Evolutionary conservation across 768 basidiomycete genomes (phyloP), one percentile per base, ranked within the genome.

Genomic region (Trametes coccinea): DNA sequence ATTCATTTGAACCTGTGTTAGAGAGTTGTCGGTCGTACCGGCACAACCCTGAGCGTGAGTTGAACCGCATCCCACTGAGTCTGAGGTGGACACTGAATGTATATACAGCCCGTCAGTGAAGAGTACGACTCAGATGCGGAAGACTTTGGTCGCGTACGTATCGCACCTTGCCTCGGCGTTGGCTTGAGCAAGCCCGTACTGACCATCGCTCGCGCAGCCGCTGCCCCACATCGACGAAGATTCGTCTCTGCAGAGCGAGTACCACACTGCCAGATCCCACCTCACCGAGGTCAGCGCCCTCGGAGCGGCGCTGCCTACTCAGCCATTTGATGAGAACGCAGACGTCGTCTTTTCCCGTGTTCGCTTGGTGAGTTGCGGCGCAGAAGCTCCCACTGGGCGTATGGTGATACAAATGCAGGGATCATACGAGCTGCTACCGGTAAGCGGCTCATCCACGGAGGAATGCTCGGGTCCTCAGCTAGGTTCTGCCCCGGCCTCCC

Each of bases 321-420:
- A 68, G 16, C 56, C 69, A 22, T 39, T 71, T 5, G 69, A 72
- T 30, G 66, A 62, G 31, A 43, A 47, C 8, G 70, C 70, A 4
- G 70, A 68, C 16, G 59, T 60, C 5, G 56, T 69, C 7, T 66
- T 72, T 48, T 55, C 65, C 4, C 63, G 63, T 11, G 55, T 70
- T 5, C 56, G 43, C 37, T 37, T 59, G 30, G 62, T 62, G 30
- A 29, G 49, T 63, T 1, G 4, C 53, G 39, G n/a, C 27, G 39
- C 22, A 8, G 29, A 51, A 49, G 48, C 29, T 37, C 40, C 22
- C 27, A 44, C 56, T 14, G 50, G 31, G 40, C 44, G 41, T 14
- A 11, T 37, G 11, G 34, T 37, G 34, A 37, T 22, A 37, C 34
- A 37, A 6, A 37, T 11, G 34, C 34, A 37, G 34, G 34, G 34